These are phyloP conservation scores for Dactylorhiza incarnata DNA, from an alignment of 106 monocot genomes.

Conservation along the genomic window DNA sequence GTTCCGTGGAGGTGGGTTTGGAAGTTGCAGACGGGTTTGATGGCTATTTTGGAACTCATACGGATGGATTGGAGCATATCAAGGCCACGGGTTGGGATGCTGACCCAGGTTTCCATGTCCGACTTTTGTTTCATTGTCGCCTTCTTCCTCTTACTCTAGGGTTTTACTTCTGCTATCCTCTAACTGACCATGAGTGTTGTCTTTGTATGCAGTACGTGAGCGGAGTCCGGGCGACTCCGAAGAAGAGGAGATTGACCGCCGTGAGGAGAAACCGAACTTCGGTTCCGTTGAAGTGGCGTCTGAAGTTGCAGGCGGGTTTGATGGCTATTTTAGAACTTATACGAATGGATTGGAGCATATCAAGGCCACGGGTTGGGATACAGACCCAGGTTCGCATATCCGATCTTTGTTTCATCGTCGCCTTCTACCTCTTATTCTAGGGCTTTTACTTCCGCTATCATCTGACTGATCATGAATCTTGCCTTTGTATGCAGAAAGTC, in stretches of 20 bases:
- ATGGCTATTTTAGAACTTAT: background rate
- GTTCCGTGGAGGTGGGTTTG: background rate
- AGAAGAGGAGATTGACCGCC: background rate
- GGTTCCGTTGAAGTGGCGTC: background rate
- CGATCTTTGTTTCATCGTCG: no score
- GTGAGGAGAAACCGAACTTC: background rate
- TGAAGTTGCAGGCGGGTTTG: background rate
- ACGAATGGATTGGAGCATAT: background rate
- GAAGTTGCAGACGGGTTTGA: background rate
- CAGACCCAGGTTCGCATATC: background rate
- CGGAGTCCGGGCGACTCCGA: background rate
- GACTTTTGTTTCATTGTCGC: no score
- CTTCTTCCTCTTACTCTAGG: no score
- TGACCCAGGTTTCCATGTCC: no score
- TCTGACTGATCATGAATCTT: background rate
- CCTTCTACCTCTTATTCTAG: no score
- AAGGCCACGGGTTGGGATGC: no score
- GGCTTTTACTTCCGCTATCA: no score
- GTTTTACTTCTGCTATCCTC: no score
- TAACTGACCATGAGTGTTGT: background rate
- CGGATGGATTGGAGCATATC: no score
- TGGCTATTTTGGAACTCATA: background rate
- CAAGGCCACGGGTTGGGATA: constrained; percentile 13
- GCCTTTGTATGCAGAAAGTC: no score
- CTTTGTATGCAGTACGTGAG: background rate